A percentile compares a stretch with the other conserved stretches of the same genome.
Evolutionary conservation across 2,329 filamentous ascomycete species (phyloP).

Genomic region (Rhinocladiella similis): DNA sequence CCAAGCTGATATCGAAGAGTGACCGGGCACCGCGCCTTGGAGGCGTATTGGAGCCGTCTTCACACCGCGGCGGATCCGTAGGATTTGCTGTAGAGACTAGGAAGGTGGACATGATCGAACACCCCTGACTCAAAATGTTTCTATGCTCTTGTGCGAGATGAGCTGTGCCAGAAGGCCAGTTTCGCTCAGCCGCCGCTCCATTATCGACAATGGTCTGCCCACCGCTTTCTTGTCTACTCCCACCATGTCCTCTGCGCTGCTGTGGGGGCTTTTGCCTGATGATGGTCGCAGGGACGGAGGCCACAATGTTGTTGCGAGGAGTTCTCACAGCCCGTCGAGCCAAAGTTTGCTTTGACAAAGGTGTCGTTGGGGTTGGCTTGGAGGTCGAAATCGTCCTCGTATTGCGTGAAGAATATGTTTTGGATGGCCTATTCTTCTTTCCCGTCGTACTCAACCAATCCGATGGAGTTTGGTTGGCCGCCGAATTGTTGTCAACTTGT

Average conservation of each 20-base stretch:
- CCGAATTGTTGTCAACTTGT: neutral
- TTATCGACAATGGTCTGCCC: too few species aligned
- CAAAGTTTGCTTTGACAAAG: neutral
- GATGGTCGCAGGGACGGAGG: neutral
- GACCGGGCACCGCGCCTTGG: conserved; percentile 3
- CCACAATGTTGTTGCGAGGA: neutral
- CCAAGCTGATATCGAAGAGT: conserved; percentile 8
- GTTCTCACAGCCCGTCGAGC: neutral
- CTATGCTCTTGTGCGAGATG: conserved; percentile 28
- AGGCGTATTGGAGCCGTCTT: neutral
- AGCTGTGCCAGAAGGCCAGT: neutral
- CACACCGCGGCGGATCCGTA: neutral
- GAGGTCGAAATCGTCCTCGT: neutral
- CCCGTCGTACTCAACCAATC: neutral
- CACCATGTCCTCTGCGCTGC: neutral
- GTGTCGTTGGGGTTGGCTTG: neutral
- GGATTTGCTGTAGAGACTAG: conserved; percentile 10
- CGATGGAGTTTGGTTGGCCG: neutral
- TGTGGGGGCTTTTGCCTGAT: neutral
- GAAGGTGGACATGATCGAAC: conserved; percentile 2
- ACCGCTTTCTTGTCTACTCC: neutral
- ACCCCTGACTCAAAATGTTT: conserved; percentile 4
- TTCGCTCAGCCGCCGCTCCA: neutral
- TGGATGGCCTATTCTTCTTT: neutral
- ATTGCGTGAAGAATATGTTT: conserved; percentile 2